Conservation (phyloP, 2,329 filamentous ascomycete species). For the Colletotrichum lini region DNA sequence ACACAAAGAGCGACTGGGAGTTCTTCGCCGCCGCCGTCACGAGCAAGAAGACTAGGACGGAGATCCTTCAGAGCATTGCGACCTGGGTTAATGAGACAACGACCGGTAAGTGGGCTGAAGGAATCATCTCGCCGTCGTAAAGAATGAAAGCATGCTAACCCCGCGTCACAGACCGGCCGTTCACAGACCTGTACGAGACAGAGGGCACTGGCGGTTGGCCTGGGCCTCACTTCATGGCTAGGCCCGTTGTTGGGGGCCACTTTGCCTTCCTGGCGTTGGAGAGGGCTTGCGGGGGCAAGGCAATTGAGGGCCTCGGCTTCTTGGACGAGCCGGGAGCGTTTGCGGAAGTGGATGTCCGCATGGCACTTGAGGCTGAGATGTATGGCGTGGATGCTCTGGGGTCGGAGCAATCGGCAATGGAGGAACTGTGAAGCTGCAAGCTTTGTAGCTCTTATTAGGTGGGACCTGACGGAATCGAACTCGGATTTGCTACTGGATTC, state of each 20-base stretch:
- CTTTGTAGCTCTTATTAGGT: neutral
- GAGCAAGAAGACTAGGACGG: constrained; percentile 74
- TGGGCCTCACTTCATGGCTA: constrained; percentile 81
- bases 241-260: constrained; percentile 88
- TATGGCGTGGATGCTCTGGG: constrained; percentile 42
- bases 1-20: constrained; percentile 93
- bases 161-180: constrained; percentile 70
- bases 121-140: neutral
- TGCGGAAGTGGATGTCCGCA: constrained; percentile 52
- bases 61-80: constrained; percentile 82
- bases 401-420: neutral
- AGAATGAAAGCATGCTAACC: neutral
- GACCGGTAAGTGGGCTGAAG: constrained; percentile 63
- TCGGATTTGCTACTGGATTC: neutral
- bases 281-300: constrained; percentile 81
- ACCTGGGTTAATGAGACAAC: constrained; percentile 87
- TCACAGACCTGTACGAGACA: constrained; percentile 88
- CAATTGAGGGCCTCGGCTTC: constrained; percentile 69
- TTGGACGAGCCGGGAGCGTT: constrained; percentile 56
- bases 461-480: neutral
- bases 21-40: constrained; percentile 89
- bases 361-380: constrained; percentile 49
- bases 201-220: constrained; percentile 84
- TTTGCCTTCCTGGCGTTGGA: constrained; percentile 89
- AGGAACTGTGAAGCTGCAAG: constrained; percentile 21